Conservation (phyloP, 768 basidiomycete genomes). For the Mycena amicta region DNA sequence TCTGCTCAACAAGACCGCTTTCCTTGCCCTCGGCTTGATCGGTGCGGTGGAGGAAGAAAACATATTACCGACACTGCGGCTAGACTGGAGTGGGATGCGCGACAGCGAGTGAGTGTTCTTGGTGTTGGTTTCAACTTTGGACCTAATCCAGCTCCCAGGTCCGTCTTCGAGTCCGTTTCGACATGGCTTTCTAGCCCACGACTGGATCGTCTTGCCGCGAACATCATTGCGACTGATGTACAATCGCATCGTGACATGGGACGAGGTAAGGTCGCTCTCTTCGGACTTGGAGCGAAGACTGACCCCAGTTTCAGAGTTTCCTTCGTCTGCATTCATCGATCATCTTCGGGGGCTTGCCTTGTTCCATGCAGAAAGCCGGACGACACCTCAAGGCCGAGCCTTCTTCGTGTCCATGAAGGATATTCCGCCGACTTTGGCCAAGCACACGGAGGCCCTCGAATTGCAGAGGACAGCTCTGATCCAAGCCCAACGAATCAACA, state of each 20-base stretch:
- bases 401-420: slow-evolving; percentile 33
- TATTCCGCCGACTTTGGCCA: slow-evolving; percentile 34
- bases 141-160: slow-evolving; percentile 29
- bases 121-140: neutral
- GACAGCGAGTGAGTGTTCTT: slow-evolving; percentile 42
- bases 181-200: slow-evolving; percentile 41
- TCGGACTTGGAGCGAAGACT: neutral
- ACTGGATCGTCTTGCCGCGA: slow-evolving; percentile 31
- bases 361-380: slow-evolving; percentile 27
- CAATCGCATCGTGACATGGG: slow-evolving; percentile 48
- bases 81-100: slow-evolving; percentile 30
- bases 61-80: slow-evolving; percentile 37
- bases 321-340: slow-evolving; percentile 50
- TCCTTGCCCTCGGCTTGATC: slow-evolving; percentile 33
- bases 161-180: slow-evolving; percentile 41
- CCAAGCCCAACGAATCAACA: slow-evolving; percentile 40
- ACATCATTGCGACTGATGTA: slow-evolving; percentile 40
- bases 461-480: slow-evolving; percentile 41
- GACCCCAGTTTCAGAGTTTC: slow-evolving; percentile 40
- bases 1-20: slow-evolving; percentile 43
- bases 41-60: slow-evolving; percentile 22
- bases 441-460: slow-evolving; percentile 34
- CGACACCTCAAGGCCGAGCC: slow-evolving; percentile 14
- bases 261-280: slow-evolving; percentile 38
- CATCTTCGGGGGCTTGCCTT: slow-evolving; percentile 48